Conservation (phyloP, 805 yeast genomes). For the Candida ponderosae region DNA sequence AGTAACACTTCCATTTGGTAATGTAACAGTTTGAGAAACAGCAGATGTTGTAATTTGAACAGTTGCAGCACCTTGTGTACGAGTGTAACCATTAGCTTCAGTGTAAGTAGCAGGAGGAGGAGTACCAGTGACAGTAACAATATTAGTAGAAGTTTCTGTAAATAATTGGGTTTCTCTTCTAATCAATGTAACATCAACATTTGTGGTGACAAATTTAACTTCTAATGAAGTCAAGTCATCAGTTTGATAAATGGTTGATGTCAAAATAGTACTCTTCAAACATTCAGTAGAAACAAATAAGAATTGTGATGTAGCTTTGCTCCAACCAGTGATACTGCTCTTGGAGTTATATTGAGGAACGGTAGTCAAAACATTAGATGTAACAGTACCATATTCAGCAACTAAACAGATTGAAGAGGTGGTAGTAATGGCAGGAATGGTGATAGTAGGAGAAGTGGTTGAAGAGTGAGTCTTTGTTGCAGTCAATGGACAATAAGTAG, state of each 20-base stretch:
- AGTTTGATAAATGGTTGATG: constrained; percentile 12
- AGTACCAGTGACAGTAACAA: constrained; percentile 7
- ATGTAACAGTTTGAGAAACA: constrained; percentile 1
- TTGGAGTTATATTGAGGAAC: constrained; percentile 13
- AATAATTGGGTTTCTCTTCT: constrained; percentile 13
- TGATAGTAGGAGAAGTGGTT: neutral
- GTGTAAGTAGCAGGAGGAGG: neutral
- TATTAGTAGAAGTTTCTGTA: constrained; percentile 15
- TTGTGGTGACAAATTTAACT: constrained; percentile 13
- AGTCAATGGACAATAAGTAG: neutral
- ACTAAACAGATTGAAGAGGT: constrained; percentile 14
- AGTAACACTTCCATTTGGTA: no score
- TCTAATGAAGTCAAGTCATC: constrained; percentile 12
- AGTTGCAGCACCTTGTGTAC: constrained; percentile 1
- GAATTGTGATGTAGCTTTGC: constrained; percentile 7
- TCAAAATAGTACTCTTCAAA: constrained; percentile 11
- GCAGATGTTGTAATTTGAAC: constrained; percentile 1
- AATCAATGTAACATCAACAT: constrained; percentile 13
- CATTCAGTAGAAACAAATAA: constrained; percentile 14
- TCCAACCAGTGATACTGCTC: constrained; percentile 17
- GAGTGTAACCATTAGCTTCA: neutral
- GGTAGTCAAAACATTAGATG: constrained; percentile 13
- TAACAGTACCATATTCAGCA: constrained; percentile 16
- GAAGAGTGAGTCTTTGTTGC: neutral
- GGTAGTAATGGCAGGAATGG: constrained; percentile 10